phyloP scores from a whole-genome alignment of 1,139 yeast genomes.

The Taiozyma onychis region DNA sequence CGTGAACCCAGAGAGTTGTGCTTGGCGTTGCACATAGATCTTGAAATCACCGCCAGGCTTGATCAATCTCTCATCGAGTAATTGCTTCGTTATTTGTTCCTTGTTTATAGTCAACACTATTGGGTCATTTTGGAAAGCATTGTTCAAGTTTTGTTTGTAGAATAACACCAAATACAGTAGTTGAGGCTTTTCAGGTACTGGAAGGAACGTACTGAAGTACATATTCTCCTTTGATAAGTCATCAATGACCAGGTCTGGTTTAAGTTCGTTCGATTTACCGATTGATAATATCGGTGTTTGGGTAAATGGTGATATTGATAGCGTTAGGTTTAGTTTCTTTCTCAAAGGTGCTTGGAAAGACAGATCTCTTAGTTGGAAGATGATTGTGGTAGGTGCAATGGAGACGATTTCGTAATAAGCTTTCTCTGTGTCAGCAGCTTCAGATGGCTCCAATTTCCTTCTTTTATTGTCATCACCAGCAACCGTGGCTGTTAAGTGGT shows the following conservation, averaged over 20 bases:
- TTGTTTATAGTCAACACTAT: slow-evolving; percentile 38
- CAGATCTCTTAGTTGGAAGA: slow-evolving; percentile 40
- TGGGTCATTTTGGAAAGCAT: slow-evolving; percentile 35
- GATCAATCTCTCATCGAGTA: slow-evolving; percentile 23
- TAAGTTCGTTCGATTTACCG: slow-evolving; percentile 32
- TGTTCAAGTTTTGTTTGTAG: slow-evolving; percentile 28
- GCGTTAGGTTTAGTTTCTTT: slow-evolving; percentile 37
- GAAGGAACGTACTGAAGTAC: slow-evolving; percentile 40
- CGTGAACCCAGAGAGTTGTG: slow-evolving; percentile 34
- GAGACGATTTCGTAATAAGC: slow-evolving; percentile 13
- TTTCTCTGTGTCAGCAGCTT: slow-evolving; percentile 1
- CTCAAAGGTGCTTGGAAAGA: slow-evolving; percentile 48
- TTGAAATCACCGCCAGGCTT: slow-evolving; percentile 24
- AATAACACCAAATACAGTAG: slow-evolving; percentile 34
- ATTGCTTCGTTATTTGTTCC: slow-evolving; percentile 28
- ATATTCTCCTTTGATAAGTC: slow-evolving; percentile 31
- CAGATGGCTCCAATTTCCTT: not conserved
- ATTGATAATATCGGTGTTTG: slow-evolving; percentile 35
- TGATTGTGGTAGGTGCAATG: slow-evolving; percentile 32
- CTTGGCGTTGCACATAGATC: slow-evolving; percentile 31
- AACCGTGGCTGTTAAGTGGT: slow-evolving; percentile 13
- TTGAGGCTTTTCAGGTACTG: slow-evolving; percentile 43
- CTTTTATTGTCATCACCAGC: slow-evolving; percentile 6
- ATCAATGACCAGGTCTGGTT: slow-evolving; percentile 32
- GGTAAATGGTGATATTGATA: slow-evolving; percentile 29